Conservation (phyloP, 2,329 filamentous ascomycete species). For the Clonostachys byssicola region DNA sequence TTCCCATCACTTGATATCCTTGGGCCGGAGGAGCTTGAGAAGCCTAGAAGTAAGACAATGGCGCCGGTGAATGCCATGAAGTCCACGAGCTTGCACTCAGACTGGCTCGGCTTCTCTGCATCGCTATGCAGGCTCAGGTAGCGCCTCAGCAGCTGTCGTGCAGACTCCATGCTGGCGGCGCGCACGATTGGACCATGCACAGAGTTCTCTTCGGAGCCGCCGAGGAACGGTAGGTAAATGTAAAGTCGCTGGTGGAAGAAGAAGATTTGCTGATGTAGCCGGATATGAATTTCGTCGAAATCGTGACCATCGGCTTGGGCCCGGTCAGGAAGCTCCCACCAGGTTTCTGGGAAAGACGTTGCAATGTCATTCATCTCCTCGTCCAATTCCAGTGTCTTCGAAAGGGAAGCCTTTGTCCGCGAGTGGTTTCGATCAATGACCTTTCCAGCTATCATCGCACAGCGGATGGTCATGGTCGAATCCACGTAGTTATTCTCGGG, state of each 20-base stretch:
- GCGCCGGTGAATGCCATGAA: constrained; percentile 39
- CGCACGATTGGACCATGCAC: constrained; percentile 15
- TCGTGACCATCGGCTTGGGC: constrained; percentile 9
- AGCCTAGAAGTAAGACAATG: constrained; percentile 30
- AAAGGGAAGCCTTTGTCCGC: constrained; percentile 25
- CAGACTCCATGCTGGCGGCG: constrained; percentile 1
- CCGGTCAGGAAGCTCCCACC: constrained; percentile 15
- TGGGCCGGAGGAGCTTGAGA: too few species aligned
- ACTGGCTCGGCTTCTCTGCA: constrained; percentile 19
- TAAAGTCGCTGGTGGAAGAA: constrained; percentile 38
- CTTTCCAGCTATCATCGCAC: constrained; percentile 30
- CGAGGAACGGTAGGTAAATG: constrained; percentile 37
- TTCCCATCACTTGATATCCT: too few species aligned
- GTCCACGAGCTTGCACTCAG: constrained; percentile 40
- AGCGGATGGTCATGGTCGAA: constrained; percentile 8
- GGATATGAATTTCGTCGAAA: constrained; percentile 6
- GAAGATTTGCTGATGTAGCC: constrained; percentile 26
- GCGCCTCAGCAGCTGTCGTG: constrained; percentile 6
- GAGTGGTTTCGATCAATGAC: constrained; percentile 33
- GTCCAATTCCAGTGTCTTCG: constrained; percentile 28
- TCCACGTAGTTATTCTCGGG: constrained; percentile 1
- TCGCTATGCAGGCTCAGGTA: constrained; percentile 25
- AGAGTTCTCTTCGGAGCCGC: constrained; percentile 8
- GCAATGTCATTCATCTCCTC: constrained; percentile 31
- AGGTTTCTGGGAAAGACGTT: constrained; percentile 25